These are phyloP conservation scores for Mrakia frigida DNA, from an alignment of 768 basidiomycete species.

Conservation along the genomic window DNA sequence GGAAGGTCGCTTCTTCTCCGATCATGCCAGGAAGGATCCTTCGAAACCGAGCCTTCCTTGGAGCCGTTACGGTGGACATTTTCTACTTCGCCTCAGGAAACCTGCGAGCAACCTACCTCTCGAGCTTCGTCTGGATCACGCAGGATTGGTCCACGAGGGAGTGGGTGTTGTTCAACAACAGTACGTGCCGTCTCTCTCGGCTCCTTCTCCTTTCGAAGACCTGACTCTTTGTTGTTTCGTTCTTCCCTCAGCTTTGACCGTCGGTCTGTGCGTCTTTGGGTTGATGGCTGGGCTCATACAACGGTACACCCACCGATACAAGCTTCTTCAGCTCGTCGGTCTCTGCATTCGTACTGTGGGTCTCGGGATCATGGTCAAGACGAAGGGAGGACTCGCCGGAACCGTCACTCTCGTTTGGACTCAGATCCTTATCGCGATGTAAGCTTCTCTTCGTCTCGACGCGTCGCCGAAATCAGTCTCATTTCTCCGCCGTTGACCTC, in stretches of 20 bases:
- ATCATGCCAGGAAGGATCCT: constrained; percentile 3
- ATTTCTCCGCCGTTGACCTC: no score
- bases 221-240: constrained; percentile 3
- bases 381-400: constrained; percentile 26
- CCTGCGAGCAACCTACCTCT: neutral
- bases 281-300: constrained; percentile 40
- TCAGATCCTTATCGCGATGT: no score
- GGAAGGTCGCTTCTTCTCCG: neutral
- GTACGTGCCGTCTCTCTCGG: no score
- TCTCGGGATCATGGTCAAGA: constrained; percentile 11
- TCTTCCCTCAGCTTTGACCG: no score
- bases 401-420: constrained; percentile 22
- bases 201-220: no score
- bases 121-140: neutral
- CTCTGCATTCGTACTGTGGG: constrained; percentile 38
- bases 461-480: no score
- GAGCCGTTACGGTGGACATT: neutral
- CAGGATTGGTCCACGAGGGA: no score
- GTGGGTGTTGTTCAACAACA: constrained; percentile 2
- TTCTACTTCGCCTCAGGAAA: neutral
- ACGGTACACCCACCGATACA: constrained; percentile 43
- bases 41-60: neutral
- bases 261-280: constrained; percentile 41
- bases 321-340: constrained; percentile 40
- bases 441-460: no score